Conservation (phyloP, 129 eudicot genomes). For the Dittrichia graveolens region DNA sequence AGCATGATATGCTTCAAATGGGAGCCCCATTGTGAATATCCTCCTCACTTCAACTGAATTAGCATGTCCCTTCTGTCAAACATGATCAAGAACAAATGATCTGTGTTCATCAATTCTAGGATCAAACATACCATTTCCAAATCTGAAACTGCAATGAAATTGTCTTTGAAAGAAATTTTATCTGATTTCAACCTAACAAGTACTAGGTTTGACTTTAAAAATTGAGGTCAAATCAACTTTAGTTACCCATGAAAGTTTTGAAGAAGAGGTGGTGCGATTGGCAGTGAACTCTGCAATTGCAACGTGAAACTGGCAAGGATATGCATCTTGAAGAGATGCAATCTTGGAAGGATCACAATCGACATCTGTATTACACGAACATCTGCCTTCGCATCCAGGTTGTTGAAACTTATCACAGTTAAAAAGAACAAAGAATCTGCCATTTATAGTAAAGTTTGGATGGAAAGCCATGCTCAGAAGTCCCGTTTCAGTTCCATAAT, state of each 20-base stretch:
- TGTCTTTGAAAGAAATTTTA: neutral
- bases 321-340: conserved; percentile 20
- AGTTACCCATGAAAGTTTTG: conserved; percentile 38
- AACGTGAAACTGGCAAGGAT: conserved; percentile 44
- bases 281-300: conserved; percentile 46
- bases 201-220: conserved; percentile 12
- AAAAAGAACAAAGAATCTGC: conserved; percentile 44
- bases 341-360: conserved; percentile 44
- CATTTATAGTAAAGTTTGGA: conserved; percentile 42
- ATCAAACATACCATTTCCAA: neutral
- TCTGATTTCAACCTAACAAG: neutral
- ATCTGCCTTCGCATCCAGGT: conserved; percentile 47
- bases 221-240: neutral
- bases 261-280: conserved; percentile 30
- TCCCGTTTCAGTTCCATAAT: conserved; percentile 37
- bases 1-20: conserved; percentile 64
- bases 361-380: conserved; percentile 48
- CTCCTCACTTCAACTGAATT: conserved; percentile 72
- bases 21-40: conserved; percentile 76
- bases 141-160: neutral
- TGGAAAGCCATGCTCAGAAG: conserved; percentile 46
- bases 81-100: neutral
- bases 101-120: neutral
- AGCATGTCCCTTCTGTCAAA: conserved; percentile 49
- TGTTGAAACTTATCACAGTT: conserved; percentile 46